Evolutionary conservation across 495 filamentous ascomycete genomes (phyloP).

Genomic region (Chaetomium fimeti): DNA sequence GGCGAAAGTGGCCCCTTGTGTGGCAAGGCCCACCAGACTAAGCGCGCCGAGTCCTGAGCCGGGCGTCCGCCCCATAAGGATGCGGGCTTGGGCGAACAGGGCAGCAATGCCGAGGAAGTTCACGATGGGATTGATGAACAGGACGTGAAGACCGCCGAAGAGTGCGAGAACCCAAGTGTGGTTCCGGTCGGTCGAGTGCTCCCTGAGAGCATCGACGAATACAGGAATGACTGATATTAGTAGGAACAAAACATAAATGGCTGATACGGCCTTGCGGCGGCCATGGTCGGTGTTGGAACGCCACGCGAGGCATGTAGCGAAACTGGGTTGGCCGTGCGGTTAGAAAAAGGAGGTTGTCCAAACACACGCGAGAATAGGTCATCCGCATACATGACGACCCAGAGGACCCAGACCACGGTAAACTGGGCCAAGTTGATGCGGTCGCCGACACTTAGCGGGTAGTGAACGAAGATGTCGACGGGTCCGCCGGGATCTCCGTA

Average conservation of each 20-base stretch:
- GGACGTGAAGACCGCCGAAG: neutral
- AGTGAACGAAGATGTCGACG: neutral
- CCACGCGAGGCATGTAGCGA: neutral
- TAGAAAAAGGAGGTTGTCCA: too few relatives aligned
- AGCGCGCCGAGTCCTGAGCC: conserved; percentile 3
- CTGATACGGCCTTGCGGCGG: neutral
- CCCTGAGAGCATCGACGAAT: neutral
- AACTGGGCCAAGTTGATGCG: conserved; percentile 1
- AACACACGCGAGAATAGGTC: neutral
- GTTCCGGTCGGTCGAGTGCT: neutral
- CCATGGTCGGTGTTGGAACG: neutral
- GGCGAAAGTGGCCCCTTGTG: neutral
- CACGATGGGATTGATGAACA: neutral
- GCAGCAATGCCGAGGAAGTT: neutral
- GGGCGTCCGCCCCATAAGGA: neutral
- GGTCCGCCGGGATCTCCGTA: neutral
- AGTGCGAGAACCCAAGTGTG: neutral
- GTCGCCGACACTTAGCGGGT: neutral
- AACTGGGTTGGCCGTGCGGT: neutral
- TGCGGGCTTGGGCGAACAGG: neutral
- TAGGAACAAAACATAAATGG: neutral
- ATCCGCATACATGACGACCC: neutral
- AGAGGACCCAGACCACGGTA: neutral
- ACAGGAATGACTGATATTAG: neutral
- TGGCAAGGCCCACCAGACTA: conserved; percentile 1